A percentile compares a stretch with the other conserved stretches of the same genome.
phyloP scores from a whole-genome alignment of 2,329 filamentous ascomycete genomes.

The Trichoderma sp. region DNA sequence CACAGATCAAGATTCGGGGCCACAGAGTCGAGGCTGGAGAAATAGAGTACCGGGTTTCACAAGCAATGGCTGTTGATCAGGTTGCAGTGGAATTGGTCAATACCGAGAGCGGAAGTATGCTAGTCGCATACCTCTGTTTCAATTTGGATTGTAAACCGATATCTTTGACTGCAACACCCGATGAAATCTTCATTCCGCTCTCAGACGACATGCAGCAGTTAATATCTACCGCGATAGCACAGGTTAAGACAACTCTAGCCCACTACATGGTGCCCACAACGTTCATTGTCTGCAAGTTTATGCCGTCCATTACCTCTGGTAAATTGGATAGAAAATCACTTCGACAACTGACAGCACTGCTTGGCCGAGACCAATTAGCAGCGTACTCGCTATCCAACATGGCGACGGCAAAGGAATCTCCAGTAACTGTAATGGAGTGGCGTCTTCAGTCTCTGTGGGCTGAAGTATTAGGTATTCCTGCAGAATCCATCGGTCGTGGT shows the following conservation, averaged over 20 bases:
- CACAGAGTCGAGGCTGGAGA: constrained; percentile 47
- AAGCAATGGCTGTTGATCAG: neutral
- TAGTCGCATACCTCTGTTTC: constrained; percentile 8
- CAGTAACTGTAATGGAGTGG: constrained; percentile 10
- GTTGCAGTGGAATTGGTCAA: constrained; percentile 2
- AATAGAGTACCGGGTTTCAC: constrained; percentile 22
- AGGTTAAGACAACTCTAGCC: constrained; percentile 21
- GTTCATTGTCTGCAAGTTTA: constrained; percentile 20
- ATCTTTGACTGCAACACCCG: neutral
- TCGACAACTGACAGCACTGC: neutral
- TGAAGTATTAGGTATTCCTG: constrained; percentile 31
- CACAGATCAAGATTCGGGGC: constrained; percentile 56
- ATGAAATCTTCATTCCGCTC: neutral
- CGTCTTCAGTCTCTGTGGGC: constrained; percentile 30
- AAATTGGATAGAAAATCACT: constrained; percentile 19
- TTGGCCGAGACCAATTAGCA: neutral
- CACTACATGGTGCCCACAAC: constrained; percentile 24
- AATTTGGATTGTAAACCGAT: neutral
- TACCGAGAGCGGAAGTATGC: neutral
- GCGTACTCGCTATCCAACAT: neutral
- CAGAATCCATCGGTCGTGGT: constrained; percentile 27
- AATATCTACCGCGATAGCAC: neutral
- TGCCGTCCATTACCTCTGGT: constrained; percentile 22
- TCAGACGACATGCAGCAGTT: constrained; percentile 14
- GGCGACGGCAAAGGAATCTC: constrained; percentile 15